A percentile compares a stretch with the other conserved stretches of the same genome.
Conservation (phyloP, 1,139 yeast species). For the Diutina neorugosa region DNA sequence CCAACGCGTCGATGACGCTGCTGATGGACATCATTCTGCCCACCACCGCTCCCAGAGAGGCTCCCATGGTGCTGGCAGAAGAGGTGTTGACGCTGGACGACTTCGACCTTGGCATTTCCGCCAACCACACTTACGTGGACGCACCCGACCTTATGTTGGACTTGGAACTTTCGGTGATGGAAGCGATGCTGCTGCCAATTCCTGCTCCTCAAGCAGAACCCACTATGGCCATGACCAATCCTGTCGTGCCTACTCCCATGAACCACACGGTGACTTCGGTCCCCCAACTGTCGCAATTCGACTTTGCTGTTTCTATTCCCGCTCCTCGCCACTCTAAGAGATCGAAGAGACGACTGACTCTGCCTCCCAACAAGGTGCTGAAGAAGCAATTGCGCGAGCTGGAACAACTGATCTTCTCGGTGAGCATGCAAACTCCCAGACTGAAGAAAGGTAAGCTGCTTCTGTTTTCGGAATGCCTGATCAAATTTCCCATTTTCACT, state of each 20-base stretch:
- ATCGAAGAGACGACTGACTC: background rate
- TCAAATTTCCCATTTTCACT: constrained; percentile 3
- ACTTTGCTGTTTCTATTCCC: background rate
- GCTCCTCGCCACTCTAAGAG: background rate
- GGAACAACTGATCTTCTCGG: constrained; percentile 3
- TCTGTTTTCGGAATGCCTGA: constrained; percentile 2
- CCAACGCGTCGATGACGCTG: background rate
- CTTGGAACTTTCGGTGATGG: background rate
- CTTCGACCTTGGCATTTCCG: background rate
- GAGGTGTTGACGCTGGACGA: background rate
- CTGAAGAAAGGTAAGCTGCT: background rate
- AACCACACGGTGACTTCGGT: too few relatives aligned
- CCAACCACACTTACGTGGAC: background rate
- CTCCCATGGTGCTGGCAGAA: background rate
- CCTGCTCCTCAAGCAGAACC: background rate
- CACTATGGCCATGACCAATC: background rate
- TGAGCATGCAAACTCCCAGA: background rate
- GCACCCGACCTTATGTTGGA: background rate
- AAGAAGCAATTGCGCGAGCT: constrained; percentile 2
- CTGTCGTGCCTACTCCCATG: background rate
- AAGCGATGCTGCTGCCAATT: background rate
- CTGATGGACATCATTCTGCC: background rate
- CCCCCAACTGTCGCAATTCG: background rate
- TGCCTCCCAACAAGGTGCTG: constrained; percentile 1
- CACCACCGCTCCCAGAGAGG: background rate